Evolutionary conservation across 2,329 filamentous ascomycete genomes (phyloP), one percentile per base, ranked within the genome.

Genomic region (Berkeleyomyces basicola): DNA sequence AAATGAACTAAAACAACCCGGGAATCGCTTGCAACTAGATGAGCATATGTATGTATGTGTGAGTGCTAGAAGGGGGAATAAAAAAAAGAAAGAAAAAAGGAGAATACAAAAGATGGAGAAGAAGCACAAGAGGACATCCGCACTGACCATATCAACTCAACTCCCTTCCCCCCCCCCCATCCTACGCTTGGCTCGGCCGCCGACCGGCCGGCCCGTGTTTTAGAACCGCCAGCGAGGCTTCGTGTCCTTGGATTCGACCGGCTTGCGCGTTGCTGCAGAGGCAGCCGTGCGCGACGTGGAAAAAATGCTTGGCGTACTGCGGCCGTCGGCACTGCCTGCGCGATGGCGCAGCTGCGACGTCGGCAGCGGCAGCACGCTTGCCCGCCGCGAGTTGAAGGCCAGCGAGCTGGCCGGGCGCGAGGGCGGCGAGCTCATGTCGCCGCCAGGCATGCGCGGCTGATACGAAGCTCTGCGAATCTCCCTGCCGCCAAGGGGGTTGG

Each of bases 371-470:
- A 85, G 71, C 63, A 84, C 68, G 67, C 81, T 83, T 3, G 71
- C 74, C 39, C 82, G 77, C 65, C 81, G 73, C 63, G 72, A 51
- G 58, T 65, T 65, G 2, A 73, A 71, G 5, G 80, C 78, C 53
- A 85, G 68, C 2, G 82, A 84, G 69, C 80, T 85, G 51, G 77
- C 78, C 9, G 83, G 78, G 39, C 82, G 77, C n/a, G 64, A 63
- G 4, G 51, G 51, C 23, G 58, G 62, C 14, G 58, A 64, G 16
- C 47, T 61, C 33, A 37, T n/a, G 31, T 55, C 33, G 33, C 33
- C 53, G 3, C 55, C 58, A 55, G 33, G 44, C 46, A 68, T 68
- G 14, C 74, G 72, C 2, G 79, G 78, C 62, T 83, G 80, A 36
- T 82, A 69, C 0, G 81, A 83, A 4, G 77, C 74, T 39, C 81